These are phyloP conservation scores for Lodderomyces metapsilosis DNA, from an alignment of 1,139 yeast genomes.

Conservation along the genomic window DNA sequence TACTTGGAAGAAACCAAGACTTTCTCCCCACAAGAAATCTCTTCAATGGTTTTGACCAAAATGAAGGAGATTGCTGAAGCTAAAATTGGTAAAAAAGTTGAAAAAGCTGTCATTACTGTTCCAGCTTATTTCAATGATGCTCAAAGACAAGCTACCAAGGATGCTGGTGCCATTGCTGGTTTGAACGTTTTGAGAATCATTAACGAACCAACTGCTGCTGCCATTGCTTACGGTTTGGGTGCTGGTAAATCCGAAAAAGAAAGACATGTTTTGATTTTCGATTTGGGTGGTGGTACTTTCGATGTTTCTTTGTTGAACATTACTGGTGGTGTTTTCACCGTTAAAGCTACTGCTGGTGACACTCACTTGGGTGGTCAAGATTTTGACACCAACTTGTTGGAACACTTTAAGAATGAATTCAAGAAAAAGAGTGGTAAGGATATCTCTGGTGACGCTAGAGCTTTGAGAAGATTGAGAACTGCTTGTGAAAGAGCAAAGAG, in stretches of 20 bases:
- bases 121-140: constrained; percentile 98
- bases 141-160: constrained; percentile 98
- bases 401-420: constrained; percentile 93
- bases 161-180: constrained; percentile 97
- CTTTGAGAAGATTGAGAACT: constrained; percentile 97
- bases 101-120: constrained; percentile 92
- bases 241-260: constrained; percentile 88
- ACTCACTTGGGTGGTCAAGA: constrained; percentile 99
- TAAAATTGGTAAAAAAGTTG: constrained; percentile 88
- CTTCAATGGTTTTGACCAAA: constrained; percentile 94
- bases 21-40: constrained; percentile 96
- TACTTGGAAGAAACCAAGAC: constrained; percentile 91
- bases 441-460: constrained; percentile 89
- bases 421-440: constrained; percentile 95
- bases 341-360: constrained; percentile 99
- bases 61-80: constrained; percentile 99
- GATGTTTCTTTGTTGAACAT: constrained; percentile 96
- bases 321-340: constrained; percentile 99
- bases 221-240: constrained; percentile 97
- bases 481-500: constrained; percentile 99
- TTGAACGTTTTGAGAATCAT: constrained; percentile 94
- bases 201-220: constrained; percentile 98
- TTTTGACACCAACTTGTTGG: constrained; percentile 94
- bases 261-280: constrained; percentile 89
- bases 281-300: constrained; percentile 98